A percentile compares a stretch with the other conserved stretches of the same genome.
These are phyloP conservation scores for Pythium rhizo-oryzae DNA, from an alignment of 352 stramenopile species.

Conservation along the genomic window DNA sequence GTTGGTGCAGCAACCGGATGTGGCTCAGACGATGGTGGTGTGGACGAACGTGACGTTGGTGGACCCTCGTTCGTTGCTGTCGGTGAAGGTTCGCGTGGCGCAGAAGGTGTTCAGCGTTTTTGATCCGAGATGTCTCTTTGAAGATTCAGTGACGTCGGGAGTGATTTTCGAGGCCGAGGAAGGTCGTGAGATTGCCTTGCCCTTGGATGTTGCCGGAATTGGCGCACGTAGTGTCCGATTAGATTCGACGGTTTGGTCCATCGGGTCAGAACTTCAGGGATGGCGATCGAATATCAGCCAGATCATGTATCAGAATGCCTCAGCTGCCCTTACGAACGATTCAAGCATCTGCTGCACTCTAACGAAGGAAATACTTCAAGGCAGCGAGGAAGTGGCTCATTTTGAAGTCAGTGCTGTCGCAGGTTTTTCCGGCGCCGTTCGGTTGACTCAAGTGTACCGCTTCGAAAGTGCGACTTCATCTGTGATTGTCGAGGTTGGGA, in stretches of 20 bases:
- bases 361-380: not conserved
- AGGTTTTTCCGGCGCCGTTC: constrained; percentile 17
- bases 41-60: constrained; percentile 39
- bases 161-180: constrained; percentile 10
- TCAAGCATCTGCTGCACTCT: not conserved
- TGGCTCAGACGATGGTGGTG: constrained; percentile 33
- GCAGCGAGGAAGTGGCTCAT: not conserved
- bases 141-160: not conserved
- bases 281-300: not conserved
- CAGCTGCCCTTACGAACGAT: not conserved
- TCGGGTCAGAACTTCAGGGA: not conserved
- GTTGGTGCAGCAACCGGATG: constrained; percentile 31
- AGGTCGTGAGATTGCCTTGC: not conserved
- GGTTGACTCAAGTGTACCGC: constrained; percentile 13
- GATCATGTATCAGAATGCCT: not conserved
- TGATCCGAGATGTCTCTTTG: constrained; percentile 17
- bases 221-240: not conserved
- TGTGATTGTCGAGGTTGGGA: constrained; percentile 5
- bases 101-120: constrained; percentile 27
- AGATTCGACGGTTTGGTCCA: not conserved
- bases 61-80: constrained; percentile 29
- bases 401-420: not conserved
- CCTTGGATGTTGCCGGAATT: not conserved
- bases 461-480: not conserved
- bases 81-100: constrained; percentile 34